Evolutionary conservation across 169 alveolate genomes (phyloP).

Genomic region (Plasmodium blacklocki): DNA sequence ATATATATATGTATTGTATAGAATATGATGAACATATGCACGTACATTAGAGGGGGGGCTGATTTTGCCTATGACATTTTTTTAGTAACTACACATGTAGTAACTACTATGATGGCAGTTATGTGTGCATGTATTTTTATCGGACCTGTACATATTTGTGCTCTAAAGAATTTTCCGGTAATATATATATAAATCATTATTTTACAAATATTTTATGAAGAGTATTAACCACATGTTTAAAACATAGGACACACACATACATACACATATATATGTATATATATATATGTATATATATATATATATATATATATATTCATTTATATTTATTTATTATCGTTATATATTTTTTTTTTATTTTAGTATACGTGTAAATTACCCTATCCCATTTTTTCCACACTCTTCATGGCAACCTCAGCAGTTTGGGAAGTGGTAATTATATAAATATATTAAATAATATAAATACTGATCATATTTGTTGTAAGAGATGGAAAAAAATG

Average conservation of each 20-base stretch:
- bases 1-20: constrained; percentile 16
- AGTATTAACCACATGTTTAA: neutral
- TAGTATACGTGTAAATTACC: constrained; percentile 91
- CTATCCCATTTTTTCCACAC: constrained; percentile 88
- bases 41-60: constrained; percentile 83
- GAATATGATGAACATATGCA: constrained; percentile 84
- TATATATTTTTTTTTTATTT: constrained; percentile 7
- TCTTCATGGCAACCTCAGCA: constrained; percentile 87
- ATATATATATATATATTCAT: no score
- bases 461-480: neutral
- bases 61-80: constrained; percentile 86
- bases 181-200: neutral
- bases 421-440: constrained; percentile 89
- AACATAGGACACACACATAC: no score
- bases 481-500: neutral
- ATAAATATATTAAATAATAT: neutral
- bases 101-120: constrained; percentile 87
- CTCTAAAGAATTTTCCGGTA: constrained; percentile 89
- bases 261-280: no score
- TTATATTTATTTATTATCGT: neutral
- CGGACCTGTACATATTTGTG: constrained; percentile 90
- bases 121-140: constrained; percentile 89
- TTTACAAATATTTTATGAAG: neutral
- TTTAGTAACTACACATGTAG: constrained; percentile 87
- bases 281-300: neutral